These are phyloP conservation scores for Ceriops zippeliana DNA, from an alignment of 345 rosid species.

Conservation along the genomic window DNA sequence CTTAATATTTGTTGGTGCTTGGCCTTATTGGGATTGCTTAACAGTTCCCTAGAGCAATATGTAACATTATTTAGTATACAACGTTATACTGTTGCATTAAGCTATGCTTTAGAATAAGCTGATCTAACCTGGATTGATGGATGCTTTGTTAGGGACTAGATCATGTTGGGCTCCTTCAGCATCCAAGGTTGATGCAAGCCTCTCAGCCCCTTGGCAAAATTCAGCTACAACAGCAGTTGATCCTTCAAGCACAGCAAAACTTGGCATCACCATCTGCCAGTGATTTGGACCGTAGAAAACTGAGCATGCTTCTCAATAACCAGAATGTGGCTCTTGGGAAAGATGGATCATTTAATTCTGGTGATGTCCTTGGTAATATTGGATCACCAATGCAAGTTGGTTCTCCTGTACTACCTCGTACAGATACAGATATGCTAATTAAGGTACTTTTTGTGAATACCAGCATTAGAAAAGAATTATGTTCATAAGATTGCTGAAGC, in stretches of 20 bases:
- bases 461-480: too few relatives aligned
- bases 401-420: constrained; percentile 34
- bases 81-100: background rate
- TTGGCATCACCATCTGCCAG: constrained; percentile 39
- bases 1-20: background rate
- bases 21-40: background rate
- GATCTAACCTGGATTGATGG: background rate
- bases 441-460: constrained; percentile 30
- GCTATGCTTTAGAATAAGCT: background rate
- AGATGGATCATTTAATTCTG: constrained; percentile 34
- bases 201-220: constrained; percentile 42
- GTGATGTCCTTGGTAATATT: constrained; percentile 39
- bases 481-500: too few relatives aligned
- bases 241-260: constrained; percentile 56
- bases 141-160: constrained; percentile 41
- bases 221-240: constrained; percentile 50
- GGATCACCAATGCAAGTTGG: constrained; percentile 37
- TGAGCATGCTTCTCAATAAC: constrained; percentile 45
- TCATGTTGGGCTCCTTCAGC: constrained; percentile 50
- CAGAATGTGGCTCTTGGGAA: constrained; percentile 39
- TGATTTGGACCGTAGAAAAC: constrained; percentile 49
- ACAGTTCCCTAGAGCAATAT: background rate
- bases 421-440: constrained; percentile 40
- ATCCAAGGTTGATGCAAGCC: constrained; percentile 43
- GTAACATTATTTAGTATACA: too few relatives aligned